Base-by-base conservation (phyloP, 2,329 filamentous ascomycete species). In the Diaporthe sp. region DNA sequence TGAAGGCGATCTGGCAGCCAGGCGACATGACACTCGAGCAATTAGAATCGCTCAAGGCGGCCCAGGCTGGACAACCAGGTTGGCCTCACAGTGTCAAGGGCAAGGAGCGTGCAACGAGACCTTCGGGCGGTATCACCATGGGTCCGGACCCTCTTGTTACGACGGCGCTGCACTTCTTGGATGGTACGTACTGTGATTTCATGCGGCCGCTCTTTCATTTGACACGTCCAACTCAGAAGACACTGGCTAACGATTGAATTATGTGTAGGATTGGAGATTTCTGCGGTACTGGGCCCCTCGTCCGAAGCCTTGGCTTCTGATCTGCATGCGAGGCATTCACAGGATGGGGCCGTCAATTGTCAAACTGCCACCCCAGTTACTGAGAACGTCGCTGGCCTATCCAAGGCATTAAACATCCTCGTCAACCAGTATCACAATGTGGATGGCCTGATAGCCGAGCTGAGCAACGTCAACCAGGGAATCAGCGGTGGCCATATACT, bases 1-100 rank as follows among this genome's bases (percentile, higher is more conserved):
- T 87, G 2, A 79, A 82, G 42, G 79, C 81, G 17, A 85, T 91
- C 3, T 91, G 89, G 89, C 85, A 88, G 57, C 88, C 88, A 2
- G 77, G 79, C 10, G 78, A 78, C 44, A 81, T 85, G 75, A 81
- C 78, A 4, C 76, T 79, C 4, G 77, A 78, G 4, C 81, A 83
- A 12, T 76, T 85, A 17, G 74, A 79, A 19, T 77, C 77, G n/a
- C 77, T 84, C 25, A 79, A 79, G 25, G 77, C 70, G 19, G 78
- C 78, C 34, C 77, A 77, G 28, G 73, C 74, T n/a, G 73, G 65
- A 22, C 74, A 75, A 0, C 76, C 74, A 8, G 78, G 77, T 17
- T 79, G 79, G 9, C 78, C 79, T 22, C 78, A 78, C 2, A 83
- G 80, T 73, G 74, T 77, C 15, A 89, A 88, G 75, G 87, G 87